Evolutionary conservation across 2,329 filamentous ascomycete genomes (phyloP).

Genomic region (Penicillium frequentans): DNA sequence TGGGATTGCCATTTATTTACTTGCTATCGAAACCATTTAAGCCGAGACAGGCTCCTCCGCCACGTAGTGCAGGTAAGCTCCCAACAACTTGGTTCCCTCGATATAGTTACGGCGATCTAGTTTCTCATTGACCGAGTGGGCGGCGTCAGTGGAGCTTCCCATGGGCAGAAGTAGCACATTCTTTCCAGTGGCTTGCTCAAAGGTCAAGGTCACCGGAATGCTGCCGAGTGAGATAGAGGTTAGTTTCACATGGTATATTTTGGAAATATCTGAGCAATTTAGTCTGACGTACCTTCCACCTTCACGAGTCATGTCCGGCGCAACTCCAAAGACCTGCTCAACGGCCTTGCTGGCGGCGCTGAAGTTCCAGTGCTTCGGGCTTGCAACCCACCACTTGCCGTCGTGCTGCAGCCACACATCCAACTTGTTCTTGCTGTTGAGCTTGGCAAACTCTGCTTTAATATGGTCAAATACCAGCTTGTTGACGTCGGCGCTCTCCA

Average conservation of each 20-base stretch:
- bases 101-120: constrained; percentile 97
- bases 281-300: constrained; percentile 70
- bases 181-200: constrained; percentile 97
- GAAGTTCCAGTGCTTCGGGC: constrained; percentile 99
- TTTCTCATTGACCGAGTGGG: constrained; percentile 98
- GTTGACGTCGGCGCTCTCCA: constrained; percentile 91
- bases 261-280: neutral
- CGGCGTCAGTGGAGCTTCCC: constrained; percentile 94
- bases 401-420: constrained; percentile 81
- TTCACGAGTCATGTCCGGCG: constrained; percentile 94
- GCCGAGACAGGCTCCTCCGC: constrained; percentile 72
- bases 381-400: constrained; percentile 98
- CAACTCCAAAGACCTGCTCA: constrained; percentile 87
- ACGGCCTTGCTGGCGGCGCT: constrained; percentile 92
- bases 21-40: constrained; percentile 4
- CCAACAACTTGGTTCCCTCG: constrained; percentile 92
- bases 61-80: constrained; percentile 93
- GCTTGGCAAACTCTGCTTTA: constrained; percentile 78
- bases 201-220: constrained; percentile 94
- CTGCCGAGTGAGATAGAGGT: constrained; percentile 49
- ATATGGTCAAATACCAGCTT: constrained; percentile 80
- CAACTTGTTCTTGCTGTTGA: constrained; percentile 88
- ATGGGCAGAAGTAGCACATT: constrained; percentile 94
- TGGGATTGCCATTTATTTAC: neutral
- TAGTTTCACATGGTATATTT: neutral